Percentiles rank a stretch among this genome's conserved stretches.
Evolutionary conservation across 768 basidiomycete species (phyloP).

Genomic region (Rhodocollybia butyracea): DNA sequence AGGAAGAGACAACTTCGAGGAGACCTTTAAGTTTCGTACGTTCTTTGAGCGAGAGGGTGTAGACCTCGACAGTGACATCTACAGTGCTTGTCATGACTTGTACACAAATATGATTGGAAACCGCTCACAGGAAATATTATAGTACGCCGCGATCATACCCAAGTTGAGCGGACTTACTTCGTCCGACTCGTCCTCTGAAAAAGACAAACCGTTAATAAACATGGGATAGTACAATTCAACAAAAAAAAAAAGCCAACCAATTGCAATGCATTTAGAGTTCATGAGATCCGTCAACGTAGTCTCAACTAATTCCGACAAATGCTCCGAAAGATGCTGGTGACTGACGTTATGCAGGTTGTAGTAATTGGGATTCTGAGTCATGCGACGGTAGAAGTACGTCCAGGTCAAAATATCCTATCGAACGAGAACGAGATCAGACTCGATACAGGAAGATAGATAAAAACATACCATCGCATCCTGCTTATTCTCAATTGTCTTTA

Average conservation of each 20-base stretch:
- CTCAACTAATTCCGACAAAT: slow-evolving; percentile 94
- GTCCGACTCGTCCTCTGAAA: slow-evolving; percentile 88
- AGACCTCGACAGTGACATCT: slow-evolving; percentile 97
- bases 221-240: not conserved
- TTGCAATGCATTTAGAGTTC: slow-evolving; percentile 91
- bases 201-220: no score
- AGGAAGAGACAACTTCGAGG: slow-evolving; percentile 94
- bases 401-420: slow-evolving; percentile 93
- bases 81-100: slow-evolving; percentile 15
- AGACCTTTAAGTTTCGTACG: slow-evolving; percentile 96
- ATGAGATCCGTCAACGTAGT: slow-evolving; percentile 88
- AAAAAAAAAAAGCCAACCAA: slow-evolving; percentile 46
- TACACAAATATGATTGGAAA: slow-evolving; percentile 9
- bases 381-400: slow-evolving; percentile 97
- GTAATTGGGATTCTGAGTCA: slow-evolving; percentile 97
- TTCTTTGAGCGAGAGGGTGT: slow-evolving; percentile 92
- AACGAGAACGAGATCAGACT: not conserved
- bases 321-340: slow-evolving; percentile 93
- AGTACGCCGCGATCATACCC: slow-evolving; percentile 98
- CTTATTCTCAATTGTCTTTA: slow-evolving; percentile 99
- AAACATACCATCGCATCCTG: slow-evolving; percentile 84
- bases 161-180: slow-evolving; percentile 80
- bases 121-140: slow-evolving; percentile 81
- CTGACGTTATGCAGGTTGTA: slow-evolving; percentile 94
- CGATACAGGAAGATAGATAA: not conserved